Evolutionary conservation across 148 eudicot species (phyloP), one percentile per base, ranked within the genome.

Genomic region (Linanthus parryae): DNA sequence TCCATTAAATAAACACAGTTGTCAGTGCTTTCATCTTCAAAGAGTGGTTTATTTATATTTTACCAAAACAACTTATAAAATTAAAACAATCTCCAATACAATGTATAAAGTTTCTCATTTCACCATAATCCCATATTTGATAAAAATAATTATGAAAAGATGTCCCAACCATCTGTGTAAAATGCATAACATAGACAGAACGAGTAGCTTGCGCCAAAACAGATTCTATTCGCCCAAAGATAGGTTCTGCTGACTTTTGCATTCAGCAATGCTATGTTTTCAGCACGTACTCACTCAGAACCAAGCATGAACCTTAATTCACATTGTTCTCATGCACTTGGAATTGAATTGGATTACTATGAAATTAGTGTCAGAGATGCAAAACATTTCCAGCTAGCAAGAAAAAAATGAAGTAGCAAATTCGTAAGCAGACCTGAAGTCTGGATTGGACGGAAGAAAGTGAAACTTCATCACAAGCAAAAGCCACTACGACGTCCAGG

Each of bases 401-500:
- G 8, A 19, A 25, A 13, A 13, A 44, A 33, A 2, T 20, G 26
- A n/a, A 45, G 20, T 38, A 17, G 14, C 13, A 7, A 16, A 44
- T 44, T 35, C 27, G 15, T 23, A 30, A 26, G 51, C 22, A 48
- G 68, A 78, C 88, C 88, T 78, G 58, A 44, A 80, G 52, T 1
- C 39, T 42, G 23, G 75, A 71, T 18, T 63, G 59, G 37, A 48
- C 26, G 15, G 60, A 66, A 45, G 70, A 29, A 41, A 87, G 56
- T 33, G 63, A 45, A 31, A 43, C 53, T 54, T 81, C 76, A 27
- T 65, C 56, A 34, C 44, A 67, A 20, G 83, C 82, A 50, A 87
- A 92, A 47, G 98, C 94, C 16, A 92, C 94, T 12, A 92, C 82
- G 33, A 81, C 58, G 53, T 92, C 98, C 44, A 91, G 30, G 23